phyloP scores from a whole-genome alignment of 2,329 filamentous ascomycete genomes.

The Microcyclosporella mali region DNA sequence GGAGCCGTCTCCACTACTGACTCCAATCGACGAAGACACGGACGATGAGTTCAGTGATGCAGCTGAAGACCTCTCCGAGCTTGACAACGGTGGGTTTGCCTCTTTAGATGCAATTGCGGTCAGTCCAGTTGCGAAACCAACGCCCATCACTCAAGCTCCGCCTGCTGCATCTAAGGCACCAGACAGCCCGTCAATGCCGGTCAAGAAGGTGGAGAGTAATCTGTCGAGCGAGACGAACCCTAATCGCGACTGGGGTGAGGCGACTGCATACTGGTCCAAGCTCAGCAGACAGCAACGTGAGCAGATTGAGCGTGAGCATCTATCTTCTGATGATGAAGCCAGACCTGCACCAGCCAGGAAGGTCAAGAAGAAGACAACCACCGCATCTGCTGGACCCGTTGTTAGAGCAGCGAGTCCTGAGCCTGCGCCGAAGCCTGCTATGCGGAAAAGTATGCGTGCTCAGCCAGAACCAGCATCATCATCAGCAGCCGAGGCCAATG shows the following conservation, averaged over 20 bases:
- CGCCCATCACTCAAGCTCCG: conserved; percentile 4
- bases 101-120: conserved; percentile 68
- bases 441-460: conserved; percentile 37
- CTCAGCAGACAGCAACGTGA: conserved; percentile 58
- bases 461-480: conserved; percentile 17
- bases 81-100: conserved; percentile 61
- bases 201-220: conserved; percentile 6
- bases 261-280: conserved; percentile 64
- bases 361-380: conserved; percentile 37
- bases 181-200: conserved; percentile 23
- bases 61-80: conserved; percentile 63
- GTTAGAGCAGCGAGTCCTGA: conserved; percentile 4
- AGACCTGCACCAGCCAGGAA: conserved; percentile 25
- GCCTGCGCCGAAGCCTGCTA: conserved; percentile 30
- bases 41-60: conserved; percentile 68
- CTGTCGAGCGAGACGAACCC: conserved; percentile 1
- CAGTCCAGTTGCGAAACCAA: conserved; percentile 41
- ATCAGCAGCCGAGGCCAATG: conserved; percentile 11
- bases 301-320: conserved; percentile 52
- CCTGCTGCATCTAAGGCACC: conserved; percentile 12
- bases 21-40: conserved; percentile 23
- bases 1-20: conserved; percentile 12
- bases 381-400: conserved; percentile 19
- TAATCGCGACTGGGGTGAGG: conserved; percentile 56
- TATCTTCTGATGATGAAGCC: conserved; percentile 27